Base-by-base conservation (phyloP, 192 early-diverging fungal species). In the Coemansia sp. region DNA sequence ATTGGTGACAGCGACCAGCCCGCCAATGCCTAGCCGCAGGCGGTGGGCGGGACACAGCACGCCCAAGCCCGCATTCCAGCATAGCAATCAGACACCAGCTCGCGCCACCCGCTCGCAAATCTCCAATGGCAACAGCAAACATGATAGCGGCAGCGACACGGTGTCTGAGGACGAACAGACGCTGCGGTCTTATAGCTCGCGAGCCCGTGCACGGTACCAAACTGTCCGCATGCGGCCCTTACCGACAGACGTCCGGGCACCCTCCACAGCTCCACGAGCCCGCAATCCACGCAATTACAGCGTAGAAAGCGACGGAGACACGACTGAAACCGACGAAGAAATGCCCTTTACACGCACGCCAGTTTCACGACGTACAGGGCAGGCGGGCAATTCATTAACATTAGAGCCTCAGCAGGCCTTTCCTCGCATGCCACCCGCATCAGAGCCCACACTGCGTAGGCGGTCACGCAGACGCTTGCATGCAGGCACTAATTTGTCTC, bases 1-100 rank as follows among this genome's bases (percentile, higher is more conserved):
- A 20, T 58, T 78, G 13, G 75, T 78, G 15, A 78, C 75, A 10
- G 75, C 75, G 8, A 78, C 75, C 33, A 78, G 75, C 54, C 75
- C 75, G 42, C 75, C 75, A 3, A 71, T 78, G 68, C 75, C 75
- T 16, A 71, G 75, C 18, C 75, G 68, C 9, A 55, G 58, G 28
- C 52, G 58, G 23, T 78, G 75, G 75, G 45, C n/a, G 5, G 56
- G 46, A 9, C 61, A 67, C 16, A 64, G 57, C 53, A 71, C 63
- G 2, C 56, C 59, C 16, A 66, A 68, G 60, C 63, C 67, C 1
- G 47, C 59, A 14, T 50, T 49, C 36, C 20, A 18, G 18, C 43
- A 55, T 0, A 35, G 21, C 3, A 48, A 13, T 1, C 56, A 48
- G 16, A 19, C n/a, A 21, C 43, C 21, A 2, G 47, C 47, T 10